phyloP scores from a whole-genome alignment of 2,329 filamentous ascomycete genomes.

The Rhinocladiella similis region DNA sequence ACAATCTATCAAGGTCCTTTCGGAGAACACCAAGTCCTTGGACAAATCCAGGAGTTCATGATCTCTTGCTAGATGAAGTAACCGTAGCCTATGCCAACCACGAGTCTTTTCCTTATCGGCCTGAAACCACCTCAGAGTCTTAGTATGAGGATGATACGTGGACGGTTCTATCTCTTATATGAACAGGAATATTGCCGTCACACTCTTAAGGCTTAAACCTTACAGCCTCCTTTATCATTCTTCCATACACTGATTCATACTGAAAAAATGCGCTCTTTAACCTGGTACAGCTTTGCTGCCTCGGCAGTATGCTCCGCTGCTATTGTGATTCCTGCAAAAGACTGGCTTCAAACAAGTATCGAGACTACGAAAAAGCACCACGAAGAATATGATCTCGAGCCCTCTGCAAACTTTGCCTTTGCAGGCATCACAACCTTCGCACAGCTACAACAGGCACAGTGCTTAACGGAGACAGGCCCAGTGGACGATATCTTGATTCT shows the following conservation, averaged over 20 bases:
- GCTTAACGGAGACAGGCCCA: constrained; percentile 4
- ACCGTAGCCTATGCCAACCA: neutral
- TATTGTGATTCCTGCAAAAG: neutral
- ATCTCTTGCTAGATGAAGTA: neutral
- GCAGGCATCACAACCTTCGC: constrained; percentile 12
- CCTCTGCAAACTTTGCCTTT: constrained; percentile 6
- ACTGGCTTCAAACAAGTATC: neutral
- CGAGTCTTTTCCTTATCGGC: neutral
- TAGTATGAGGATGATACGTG: too few relatives aligned
- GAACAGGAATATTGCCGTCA: too few relatives aligned
- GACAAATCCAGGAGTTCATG: too few relatives aligned
- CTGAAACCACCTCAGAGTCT: too few relatives aligned
- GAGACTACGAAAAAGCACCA: neutral
- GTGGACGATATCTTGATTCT: constrained; percentile 15
- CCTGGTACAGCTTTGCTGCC: neutral
- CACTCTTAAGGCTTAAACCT: too few relatives aligned
- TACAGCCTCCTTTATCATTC: too few relatives aligned
- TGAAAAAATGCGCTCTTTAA: neutral
- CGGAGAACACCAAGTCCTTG: too few relatives aligned
- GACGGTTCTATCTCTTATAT: too few relatives aligned
- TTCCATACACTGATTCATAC: too few relatives aligned
- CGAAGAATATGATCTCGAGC: constrained; percentile 12
- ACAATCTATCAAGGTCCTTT: too few relatives aligned
- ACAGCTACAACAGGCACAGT: constrained; percentile 3
- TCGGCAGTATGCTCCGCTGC: neutral